phyloP scores from a whole-genome alignment of 176 grass and related monocot species.

The Ampelocalamus luodianensis region DNA sequence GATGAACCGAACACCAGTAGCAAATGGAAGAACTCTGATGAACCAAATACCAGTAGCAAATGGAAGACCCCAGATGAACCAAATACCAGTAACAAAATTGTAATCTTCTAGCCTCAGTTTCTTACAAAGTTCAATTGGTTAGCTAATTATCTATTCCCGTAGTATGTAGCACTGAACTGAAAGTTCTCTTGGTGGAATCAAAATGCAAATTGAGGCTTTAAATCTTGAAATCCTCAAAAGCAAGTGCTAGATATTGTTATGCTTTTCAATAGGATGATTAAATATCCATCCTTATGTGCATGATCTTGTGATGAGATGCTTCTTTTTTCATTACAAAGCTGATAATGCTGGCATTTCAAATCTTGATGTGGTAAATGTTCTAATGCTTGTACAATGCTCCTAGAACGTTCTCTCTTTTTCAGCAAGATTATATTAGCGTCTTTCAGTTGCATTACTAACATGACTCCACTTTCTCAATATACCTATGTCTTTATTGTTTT shows the following conservation, averaged over 20 bases:
- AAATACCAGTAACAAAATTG: not conserved
- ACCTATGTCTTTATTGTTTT: slow-evolving; percentile 12
- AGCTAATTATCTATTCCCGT: slow-evolving; percentile 8
- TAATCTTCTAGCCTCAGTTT: not conserved
- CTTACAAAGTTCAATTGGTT: slow-evolving; percentile 18
- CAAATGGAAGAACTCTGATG: not conserved
- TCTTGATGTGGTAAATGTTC: slow-evolving; percentile 16
- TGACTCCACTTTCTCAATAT: not conserved
- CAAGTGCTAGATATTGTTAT: slow-evolving; percentile 8
- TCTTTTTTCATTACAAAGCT: not conserved
- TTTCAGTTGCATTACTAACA: slow-evolving; percentile 21
- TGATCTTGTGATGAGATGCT: not conserved
- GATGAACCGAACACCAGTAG: too few species aligned
- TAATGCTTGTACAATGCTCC: not conserved
- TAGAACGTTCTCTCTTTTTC: not conserved
- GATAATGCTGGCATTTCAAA: not conserved
- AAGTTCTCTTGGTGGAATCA: slow-evolving; percentile 17
- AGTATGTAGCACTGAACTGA: slow-evolving; percentile 13
- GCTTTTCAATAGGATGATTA: not conserved
- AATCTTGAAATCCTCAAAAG: slow-evolving; percentile 26
- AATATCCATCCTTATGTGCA: not conserved
- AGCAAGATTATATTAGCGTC: not conserved
- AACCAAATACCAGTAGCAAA: not conserved
- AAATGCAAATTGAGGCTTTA: not conserved
- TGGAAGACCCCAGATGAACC: not conserved